Evolutionary conservation across 352 stramenopile species (phyloP).

Genomic region (Globisporangium alternatum): DNA sequence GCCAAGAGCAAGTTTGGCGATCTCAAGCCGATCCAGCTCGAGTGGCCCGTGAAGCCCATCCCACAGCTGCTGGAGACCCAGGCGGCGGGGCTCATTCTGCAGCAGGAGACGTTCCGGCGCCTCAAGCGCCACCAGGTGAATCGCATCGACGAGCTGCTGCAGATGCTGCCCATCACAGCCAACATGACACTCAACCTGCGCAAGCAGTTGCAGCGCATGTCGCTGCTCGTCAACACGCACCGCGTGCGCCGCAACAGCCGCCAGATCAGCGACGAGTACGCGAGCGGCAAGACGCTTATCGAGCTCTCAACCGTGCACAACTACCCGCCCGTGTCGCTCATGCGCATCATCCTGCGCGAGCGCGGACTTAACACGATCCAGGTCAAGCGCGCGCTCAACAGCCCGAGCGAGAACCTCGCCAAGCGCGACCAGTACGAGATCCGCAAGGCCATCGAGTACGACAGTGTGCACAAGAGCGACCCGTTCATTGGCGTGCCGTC

Average conservation of each 20-base stretch:
- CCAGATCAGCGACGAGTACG: slow-evolving; percentile 67
- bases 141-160: slow-evolving; percentile 72
- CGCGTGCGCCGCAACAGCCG: slow-evolving; percentile 59
- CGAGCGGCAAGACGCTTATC: slow-evolving; percentile 73
- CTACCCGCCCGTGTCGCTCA: slow-evolving; percentile 80
- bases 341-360: slow-evolving; percentile 73
- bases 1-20: slow-evolving; percentile 65
- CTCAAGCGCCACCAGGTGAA: slow-evolving; percentile 81
- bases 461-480: slow-evolving; percentile 85
- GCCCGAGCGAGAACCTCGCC: slow-evolving; percentile 41
- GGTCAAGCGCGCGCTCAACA: slow-evolving; percentile 61
- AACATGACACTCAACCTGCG: slow-evolving; percentile 87
- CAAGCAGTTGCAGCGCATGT: slow-evolving; percentile 85
- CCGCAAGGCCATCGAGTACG: slow-evolving; percentile 65
- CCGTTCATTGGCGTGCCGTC: slow-evolving; percentile 64
- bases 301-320: slow-evolving; percentile 72
- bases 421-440: slow-evolving; percentile 76
- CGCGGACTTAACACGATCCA: slow-evolving; percentile 60
- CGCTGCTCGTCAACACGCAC: slow-evolving; percentile 82
- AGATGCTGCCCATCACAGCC: slow-evolving; percentile 84
- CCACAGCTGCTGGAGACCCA: slow-evolving; percentile 82
- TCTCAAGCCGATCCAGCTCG: slow-evolving; percentile 44
- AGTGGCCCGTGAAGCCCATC: slow-evolving; percentile 77
- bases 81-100: slow-evolving; percentile 70
- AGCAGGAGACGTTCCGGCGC: slow-evolving; percentile 83